Evolutionary conservation across 768 basidiomycete genomes (phyloP), one percentile per base, ranked within the genome.

Genomic region (Boletus reticulatus): DNA sequence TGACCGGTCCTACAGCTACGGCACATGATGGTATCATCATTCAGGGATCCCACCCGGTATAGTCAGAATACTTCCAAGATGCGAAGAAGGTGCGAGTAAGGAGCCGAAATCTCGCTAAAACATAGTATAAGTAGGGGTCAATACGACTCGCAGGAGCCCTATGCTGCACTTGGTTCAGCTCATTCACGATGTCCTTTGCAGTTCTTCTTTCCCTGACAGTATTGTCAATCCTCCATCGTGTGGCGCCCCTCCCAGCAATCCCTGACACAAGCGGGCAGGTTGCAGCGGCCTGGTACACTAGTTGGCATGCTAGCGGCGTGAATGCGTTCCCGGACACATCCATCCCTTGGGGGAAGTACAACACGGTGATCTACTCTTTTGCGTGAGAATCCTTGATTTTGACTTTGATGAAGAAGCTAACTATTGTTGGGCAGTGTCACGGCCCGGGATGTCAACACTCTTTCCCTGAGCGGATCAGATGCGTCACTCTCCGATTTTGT

Each of bases 311-410:
- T 12, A 34, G 4, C 13, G 12, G 34, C n/a, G 69, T 67, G 6
- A 62, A 71, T 13, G 75, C 75, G 1, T 84, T 84, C 61, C 76
- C 85, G 5, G 71, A 85, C 16, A 73, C 76, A 8, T 72, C 75
- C 16, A 67, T 89, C 58, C 80, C 75, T 57, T 90, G 88, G 88
- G 70, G 72, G 20, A 88, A 87, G 71, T 90, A 89, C 67, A 88
- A 81, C n/a, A 77, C 82, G 16, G 51, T 88, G 44, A 83, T 80
- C 17, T 89, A 88, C 67, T 76, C 88, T 0, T 90, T 89, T 58
- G 88, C 84, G 78, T 76, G 60, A 70, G 77, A 66, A 17, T 11
- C 17, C 24, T 34, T 32, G 34, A 37, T 19, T n/a, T 12, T 16
- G 36, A 22, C 16, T 41, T 37, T 22, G 20, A 32, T 12, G 9